Conservation (phyloP, 2,329 filamentous ascomycete species). For the Neofusicoccum parvum region DNA sequence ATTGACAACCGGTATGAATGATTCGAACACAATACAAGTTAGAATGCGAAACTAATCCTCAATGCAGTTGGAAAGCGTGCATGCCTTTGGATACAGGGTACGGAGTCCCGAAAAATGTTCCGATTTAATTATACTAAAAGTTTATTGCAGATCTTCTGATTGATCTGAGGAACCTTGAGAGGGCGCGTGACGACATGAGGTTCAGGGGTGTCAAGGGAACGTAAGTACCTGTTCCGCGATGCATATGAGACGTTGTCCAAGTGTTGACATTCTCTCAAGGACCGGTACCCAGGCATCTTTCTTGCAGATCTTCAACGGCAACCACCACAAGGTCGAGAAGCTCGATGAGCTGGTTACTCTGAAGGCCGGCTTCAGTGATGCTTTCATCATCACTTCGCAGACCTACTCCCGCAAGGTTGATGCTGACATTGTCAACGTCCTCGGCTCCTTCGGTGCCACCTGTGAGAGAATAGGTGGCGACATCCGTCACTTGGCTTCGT, state of each 20-base stretch:
- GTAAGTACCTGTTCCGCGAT: slow-evolving; percentile 28
- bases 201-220: slow-evolving; percentile 67
- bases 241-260: neutral
- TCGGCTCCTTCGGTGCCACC: slow-evolving; percentile 77
- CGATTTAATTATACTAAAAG: neutral
- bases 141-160: slow-evolving; percentile 59
- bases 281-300: slow-evolving; percentile 67
- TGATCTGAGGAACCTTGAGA: slow-evolving; percentile 74
- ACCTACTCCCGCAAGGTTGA: slow-evolving; percentile 84
- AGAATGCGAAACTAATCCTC: neutral
- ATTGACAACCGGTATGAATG: slow-evolving; percentile 52
- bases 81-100: slow-evolving; percentile 70
- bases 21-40: too few relatives aligned
- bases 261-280: neutral
- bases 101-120: too few relatives aligned
- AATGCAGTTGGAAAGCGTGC: slow-evolving; percentile 64
- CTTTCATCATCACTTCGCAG: slow-evolving; percentile 69
- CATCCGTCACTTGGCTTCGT: slow-evolving; percentile 70
- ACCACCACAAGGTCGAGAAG: slow-evolving; percentile 62
- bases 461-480: slow-evolving; percentile 74
- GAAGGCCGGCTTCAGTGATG: slow-evolving; percentile 65
- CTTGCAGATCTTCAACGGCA: slow-evolving; percentile 66
- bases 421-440: slow-evolving; percentile 75
- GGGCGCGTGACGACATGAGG: slow-evolving; percentile 66
- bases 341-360: slow-evolving; percentile 65